Base-by-base conservation (phyloP, 345 rosid genomes). In the Kernera saxatilis region DNA sequence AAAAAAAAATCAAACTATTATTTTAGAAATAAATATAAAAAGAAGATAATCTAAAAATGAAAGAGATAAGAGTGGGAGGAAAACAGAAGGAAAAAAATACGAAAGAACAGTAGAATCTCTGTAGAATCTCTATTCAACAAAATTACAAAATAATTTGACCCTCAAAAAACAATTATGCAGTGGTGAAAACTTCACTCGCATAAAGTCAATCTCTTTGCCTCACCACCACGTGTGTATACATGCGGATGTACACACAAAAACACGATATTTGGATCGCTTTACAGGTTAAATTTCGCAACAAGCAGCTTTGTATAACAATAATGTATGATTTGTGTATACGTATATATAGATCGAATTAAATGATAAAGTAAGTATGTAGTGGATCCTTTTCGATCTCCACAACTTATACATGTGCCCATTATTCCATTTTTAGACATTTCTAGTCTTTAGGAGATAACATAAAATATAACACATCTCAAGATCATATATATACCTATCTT, bases 351-450 rank as follows among this genome's bases (percentile, higher is more conserved):
- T 73, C 49, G 58, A 68, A 68, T 41, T 48, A 17, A 76, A 69
- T 76, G 51, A 76, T 69, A 75, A 53, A 75, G 64, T 68, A 44
- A 60, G 51, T 53, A 45, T 46, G 75, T 69, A 76, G 79, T 76
- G 79, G 75, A 76, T 69, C 79, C 71, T 62, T 75, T 75, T 69
- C 44, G 66, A 75, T 76, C 75, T 37, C 60, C 75, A 69, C 60
- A 44, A 69, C 78, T 35, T 75, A 41, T 33, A 69, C 79, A 76
- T 69, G 79, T 76, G 79, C 79, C 70, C 79, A 76, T 69, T 68
- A 68, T 67, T 60, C 73, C 78, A 41, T 41, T 67, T 74, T 67
- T 59, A 74, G 78, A 74, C 64, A 69, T 66, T 76, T 70, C 53
- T 75, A 69, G 79, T 76, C 64, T 63, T 69, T 69, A 56, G 57